phyloP scores from a whole-genome alignment of 495 filamentous ascomycete species.

The Niebla homalea region DNA sequence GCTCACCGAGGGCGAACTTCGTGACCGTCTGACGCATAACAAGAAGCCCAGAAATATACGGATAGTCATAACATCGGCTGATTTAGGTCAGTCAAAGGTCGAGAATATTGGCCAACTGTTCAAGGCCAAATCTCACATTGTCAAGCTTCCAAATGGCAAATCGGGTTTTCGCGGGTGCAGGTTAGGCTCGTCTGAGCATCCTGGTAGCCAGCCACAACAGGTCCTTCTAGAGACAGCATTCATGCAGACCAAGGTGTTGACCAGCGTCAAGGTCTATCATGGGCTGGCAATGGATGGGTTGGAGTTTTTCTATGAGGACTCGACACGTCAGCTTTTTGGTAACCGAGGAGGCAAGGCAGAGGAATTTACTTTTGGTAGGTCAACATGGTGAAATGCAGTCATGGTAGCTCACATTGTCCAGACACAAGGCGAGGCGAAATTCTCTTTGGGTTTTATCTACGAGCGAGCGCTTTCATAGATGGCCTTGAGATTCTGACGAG shows the following conservation, averaged over 20 bases:
- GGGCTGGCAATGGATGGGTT: slow-evolving; percentile 69
- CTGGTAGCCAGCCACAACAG: slow-evolving; percentile 59
- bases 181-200: slow-evolving; percentile 59
- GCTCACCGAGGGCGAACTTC: slow-evolving; percentile 63
- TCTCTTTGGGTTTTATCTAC: slow-evolving; percentile 73
- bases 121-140: slow-evolving; percentile 51
- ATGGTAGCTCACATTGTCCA: slow-evolving; percentile 13
- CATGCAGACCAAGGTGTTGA: slow-evolving; percentile 59
- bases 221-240: slow-evolving; percentile 59
- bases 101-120: slow-evolving; percentile 53
- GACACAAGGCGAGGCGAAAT: slow-evolving; percentile 80
- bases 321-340: slow-evolving; percentile 77
- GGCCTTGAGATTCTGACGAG: slow-evolving; percentile 86
- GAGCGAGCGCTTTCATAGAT: slow-evolving; percentile 77
- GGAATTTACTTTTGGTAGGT: slow-evolving; percentile 61
- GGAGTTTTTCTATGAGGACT: slow-evolving; percentile 88
- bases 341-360: slow-evolving; percentile 63
- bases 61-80: slow-evolving; percentile 59
- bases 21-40: slow-evolving; percentile 52
- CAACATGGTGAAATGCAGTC: background rate
- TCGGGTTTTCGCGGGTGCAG: slow-evolving; percentile 62
- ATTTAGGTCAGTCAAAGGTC: slow-evolving; percentile 56
- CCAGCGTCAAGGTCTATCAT: slow-evolving; percentile 63
- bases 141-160: slow-evolving; percentile 65
- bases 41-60: slow-evolving; percentile 58